A percentile compares a stretch with the other conserved stretches of the same genome.
Evolutionary conservation across 768 basidiomycete species (phyloP).

Genomic region (Tulasnella sp.): DNA sequence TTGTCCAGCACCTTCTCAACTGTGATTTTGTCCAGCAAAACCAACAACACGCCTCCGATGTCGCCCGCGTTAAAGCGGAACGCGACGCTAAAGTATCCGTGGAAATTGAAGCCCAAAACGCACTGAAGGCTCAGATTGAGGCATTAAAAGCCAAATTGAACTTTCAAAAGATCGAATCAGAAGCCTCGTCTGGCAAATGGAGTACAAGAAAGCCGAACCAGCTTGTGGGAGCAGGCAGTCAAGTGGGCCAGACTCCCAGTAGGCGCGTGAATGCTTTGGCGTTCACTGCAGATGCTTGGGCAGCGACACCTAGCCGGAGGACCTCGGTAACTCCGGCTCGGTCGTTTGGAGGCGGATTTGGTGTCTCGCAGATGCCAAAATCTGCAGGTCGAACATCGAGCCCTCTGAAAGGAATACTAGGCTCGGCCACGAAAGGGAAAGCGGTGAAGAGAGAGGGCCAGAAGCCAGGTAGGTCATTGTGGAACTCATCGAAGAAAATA

Average conservation of each 20-base stretch:
- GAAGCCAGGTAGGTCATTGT: neutral
- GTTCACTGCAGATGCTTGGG: neutral
- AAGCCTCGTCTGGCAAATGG: constrained; percentile 5
- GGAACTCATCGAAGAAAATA: neutral
- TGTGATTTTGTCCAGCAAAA: constrained; percentile 8
- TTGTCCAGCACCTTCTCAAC: neutral
- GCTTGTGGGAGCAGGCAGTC: neutral
- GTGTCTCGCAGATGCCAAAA: neutral
- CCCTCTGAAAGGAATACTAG: neutral
- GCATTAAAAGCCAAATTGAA: constrained; percentile 1
- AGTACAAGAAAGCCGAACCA: neutral
- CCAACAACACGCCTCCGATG: neutral
- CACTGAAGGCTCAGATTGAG: constrained; percentile 4
- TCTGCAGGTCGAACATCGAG: neutral
- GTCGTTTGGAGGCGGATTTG: neutral
- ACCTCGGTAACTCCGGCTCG: neutral
- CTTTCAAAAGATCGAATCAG: constrained; percentile 10
- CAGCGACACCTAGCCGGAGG: neutral
- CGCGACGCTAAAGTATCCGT: neutral
- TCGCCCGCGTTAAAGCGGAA: constrained; percentile 9
- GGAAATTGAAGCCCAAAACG: neutral
- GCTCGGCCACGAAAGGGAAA: neutral
- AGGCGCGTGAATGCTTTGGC: neutral
- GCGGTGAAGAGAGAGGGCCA: neutral
- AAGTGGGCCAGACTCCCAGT: neutral